These are phyloP conservation scores for Rhizophora mangle DNA, from an alignment of 345 rosid species.

Conservation along the genomic window DNA sequence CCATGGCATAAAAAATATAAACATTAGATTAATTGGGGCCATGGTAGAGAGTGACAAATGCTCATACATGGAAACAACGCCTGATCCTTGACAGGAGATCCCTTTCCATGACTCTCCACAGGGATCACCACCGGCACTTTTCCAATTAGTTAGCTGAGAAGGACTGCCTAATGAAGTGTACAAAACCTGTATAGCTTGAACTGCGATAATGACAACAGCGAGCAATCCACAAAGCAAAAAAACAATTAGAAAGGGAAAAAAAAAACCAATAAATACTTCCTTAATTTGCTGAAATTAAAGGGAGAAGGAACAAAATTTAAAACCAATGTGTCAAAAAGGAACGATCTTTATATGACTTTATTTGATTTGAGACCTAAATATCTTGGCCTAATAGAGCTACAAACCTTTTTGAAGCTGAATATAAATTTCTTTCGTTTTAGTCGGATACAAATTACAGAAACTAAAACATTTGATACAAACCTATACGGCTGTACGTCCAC, in stretches of 20 bases:
- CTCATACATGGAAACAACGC: conserved; percentile 78
- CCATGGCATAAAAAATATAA: conserved; percentile 8
- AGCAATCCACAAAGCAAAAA: not conserved
- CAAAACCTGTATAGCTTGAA: conserved; percentile 79
- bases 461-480: conserved; percentile 9
- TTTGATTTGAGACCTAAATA: not conserved
- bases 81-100: conserved; percentile 74
- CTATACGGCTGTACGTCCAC: not conserved
- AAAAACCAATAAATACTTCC: not conserved
- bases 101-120: conserved; percentile 97
- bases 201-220: conserved; percentile 38
- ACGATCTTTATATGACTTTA: not conserved
- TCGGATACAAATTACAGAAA: not conserved
- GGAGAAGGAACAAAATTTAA: not conserved
- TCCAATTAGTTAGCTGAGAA: conserved; percentile 89
- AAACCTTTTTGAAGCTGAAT: not conserved
- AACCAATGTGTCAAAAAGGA: not conserved
- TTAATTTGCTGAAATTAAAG: not conserved
- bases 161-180: conserved; percentile 78
- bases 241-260: not conserved
- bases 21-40: not conserved
- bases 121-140: conserved; percentile 78
- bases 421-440: conserved; percentile 15
- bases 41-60: not conserved
- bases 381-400: not conserved